These are phyloP conservation scores for Beauveria scarabaeidicola DNA, from an alignment of 2,329 filamentous ascomycete genomes.

Conservation along the genomic window DNA sequence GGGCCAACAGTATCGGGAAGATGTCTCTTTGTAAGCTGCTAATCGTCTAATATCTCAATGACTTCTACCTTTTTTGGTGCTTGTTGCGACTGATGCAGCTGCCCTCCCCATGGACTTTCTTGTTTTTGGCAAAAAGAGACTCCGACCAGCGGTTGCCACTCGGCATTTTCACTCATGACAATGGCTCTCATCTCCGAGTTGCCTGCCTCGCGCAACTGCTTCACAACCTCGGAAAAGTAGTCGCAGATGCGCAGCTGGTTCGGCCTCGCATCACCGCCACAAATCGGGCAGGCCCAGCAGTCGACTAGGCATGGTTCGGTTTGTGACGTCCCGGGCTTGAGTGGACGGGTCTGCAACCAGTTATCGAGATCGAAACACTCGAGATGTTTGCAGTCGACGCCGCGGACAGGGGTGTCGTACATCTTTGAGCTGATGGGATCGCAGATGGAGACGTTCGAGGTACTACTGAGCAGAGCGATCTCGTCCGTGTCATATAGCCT, in stretches of 20 bases:
- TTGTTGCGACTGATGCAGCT: not conserved
- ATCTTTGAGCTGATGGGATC: slow-evolving; percentile 4
- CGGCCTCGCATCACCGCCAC: slow-evolving; percentile 68
- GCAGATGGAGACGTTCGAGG: not conserved
- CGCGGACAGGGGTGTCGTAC: not conserved
- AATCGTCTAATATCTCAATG: slow-evolving; percentile 13
- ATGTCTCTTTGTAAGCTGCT: not conserved
- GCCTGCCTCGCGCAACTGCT: slow-evolving; percentile 32
- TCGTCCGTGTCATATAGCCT: not conserved
- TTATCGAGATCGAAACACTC: slow-evolving; percentile 31
- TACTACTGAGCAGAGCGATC: slow-evolving; percentile 1
- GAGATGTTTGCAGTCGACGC: slow-evolving; percentile 6
- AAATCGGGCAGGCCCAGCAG: slow-evolving; percentile 83
- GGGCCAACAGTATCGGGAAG: not conserved
- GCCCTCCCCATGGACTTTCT: not conserved
- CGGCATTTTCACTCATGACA: slow-evolving; percentile 21
- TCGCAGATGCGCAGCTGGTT: slow-evolving; percentile 61
- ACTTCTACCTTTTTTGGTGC: not conserved
- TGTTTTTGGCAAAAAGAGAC: not conserved
- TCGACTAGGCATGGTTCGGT: slow-evolving; percentile 51
- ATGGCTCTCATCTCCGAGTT: slow-evolving; percentile 23
- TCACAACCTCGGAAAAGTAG: slow-evolving; percentile 59
- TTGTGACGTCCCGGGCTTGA: not conserved
- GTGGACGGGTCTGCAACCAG: slow-evolving; percentile 21
- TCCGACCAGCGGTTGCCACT: slow-evolving; percentile 22